Evolutionary conservation across 78 protist genomes (phyloP), one percentile per base, ranked within the genome.

Genomic region (Chrysochromulina tobinii): DNA sequence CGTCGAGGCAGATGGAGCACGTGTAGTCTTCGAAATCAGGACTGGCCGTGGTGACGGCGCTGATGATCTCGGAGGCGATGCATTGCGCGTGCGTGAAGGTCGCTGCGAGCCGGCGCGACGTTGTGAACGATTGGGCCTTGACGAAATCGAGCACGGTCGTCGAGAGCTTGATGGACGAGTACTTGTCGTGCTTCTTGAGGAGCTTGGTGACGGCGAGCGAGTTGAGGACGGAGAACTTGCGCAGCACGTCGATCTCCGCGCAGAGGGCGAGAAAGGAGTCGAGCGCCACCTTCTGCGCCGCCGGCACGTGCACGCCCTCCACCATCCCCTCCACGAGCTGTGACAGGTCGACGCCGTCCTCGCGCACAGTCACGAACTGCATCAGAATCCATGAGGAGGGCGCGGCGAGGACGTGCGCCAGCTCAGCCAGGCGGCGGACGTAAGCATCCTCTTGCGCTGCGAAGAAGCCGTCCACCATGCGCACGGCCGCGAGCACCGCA

Each of bases 11-110:
- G 83, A 73, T 73, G 83, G 27, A 3, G 57, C 83, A 73, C n/a
- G n/a, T 15, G 83, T 73, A 73, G 55, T 73, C 83, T 1, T 6
- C 57, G 21, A 25, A 48, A 11, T 8, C 11, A 1, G 54, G 27
- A 4, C 0, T 3, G 25, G 8, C 51, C 27, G 20, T n/a, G 55
- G 17, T 6, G 25, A n/a, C 83, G 15, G 83, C 54, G 83, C 55
- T 3, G 83, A 73, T 5, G 21, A 73, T 6, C n/a, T 73, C 83
- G 3, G 55, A 3, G n/a, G 54, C 57, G n/a, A 50, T 12, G 83
- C 83, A 73, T 57, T 73, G 83, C 25, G 83, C 83, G 83, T 73
- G 83, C 83, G 83, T 73, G 51, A 38, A 73, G 25, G 54, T 8
- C 8, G 83, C 0, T 8, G 57, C 83, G 55, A 73, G 53, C n/a